These are phyloP conservation scores for Ambrosia trifida DNA, from an alignment of 129 eudicot genomes.

Conservation along the genomic window DNA sequence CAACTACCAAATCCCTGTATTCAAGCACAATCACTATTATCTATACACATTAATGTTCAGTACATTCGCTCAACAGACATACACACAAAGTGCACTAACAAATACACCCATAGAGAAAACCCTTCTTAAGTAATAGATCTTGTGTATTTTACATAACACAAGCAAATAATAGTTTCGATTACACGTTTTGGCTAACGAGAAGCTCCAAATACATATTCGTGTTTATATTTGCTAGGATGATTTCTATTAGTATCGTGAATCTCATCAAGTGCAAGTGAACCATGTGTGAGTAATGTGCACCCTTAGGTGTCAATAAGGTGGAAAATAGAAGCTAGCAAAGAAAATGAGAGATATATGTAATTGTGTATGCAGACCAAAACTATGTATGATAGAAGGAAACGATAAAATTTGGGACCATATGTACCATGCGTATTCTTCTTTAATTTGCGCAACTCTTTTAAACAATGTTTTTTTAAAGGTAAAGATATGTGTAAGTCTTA, in stretches of 20 bases:
- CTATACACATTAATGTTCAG: no score
- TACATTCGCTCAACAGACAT: no score
- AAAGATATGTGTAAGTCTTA: not conserved
- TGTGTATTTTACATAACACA: not conserved
- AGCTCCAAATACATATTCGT: not conserved
- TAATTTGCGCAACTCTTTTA: not conserved
- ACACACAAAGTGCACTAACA: not conserved
- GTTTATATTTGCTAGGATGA: no score
- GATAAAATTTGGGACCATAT: constrained; percentile 1
- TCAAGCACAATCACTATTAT: no score
- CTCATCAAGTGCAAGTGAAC: not conserved
- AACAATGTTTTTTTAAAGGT: not conserved
- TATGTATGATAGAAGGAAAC: not conserved
- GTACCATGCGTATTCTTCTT: not conserved
- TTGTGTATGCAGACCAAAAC: not conserved
- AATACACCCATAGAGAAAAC: not conserved
- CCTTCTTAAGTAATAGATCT: not conserved
- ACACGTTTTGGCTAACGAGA: not conserved
- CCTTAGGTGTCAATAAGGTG: not conserved
- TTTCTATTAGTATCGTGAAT: no score
- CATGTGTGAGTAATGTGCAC: not conserved
- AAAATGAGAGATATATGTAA: not conserved
- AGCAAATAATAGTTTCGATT: not conserved
- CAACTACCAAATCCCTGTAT: no score
- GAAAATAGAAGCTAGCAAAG: not conserved